Base-by-base conservation (phyloP, 805 yeast species). In the Debaryomyces tyrocola region DNA sequence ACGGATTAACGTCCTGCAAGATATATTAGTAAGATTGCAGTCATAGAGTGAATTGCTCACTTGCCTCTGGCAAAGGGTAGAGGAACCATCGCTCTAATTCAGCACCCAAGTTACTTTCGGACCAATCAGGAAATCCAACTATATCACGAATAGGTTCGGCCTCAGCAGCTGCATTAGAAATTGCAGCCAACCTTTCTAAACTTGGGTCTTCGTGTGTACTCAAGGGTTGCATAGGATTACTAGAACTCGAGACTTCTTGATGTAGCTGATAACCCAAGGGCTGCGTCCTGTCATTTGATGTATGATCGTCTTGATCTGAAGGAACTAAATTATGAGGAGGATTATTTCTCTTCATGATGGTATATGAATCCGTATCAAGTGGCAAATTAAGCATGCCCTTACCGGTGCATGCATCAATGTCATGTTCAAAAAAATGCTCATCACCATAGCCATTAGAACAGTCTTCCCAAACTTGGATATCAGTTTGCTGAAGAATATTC, bases 21-120 rank as follows among this genome's bases (percentile, higher is more conserved):
- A 21, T 21, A 21, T 21, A 21, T 21, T 21, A 6, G 27, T 21
- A 21, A 5, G 27, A 21, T 21, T 21, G 7, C 7, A 21, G 5
- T 24, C 20, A 24, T 24, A 39, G 10, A 4, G 10, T 11, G 42
- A 28, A 38, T 33, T 33, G 28, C 12, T 43, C 48, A 20, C 44
- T 47, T 9, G 36, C 21, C 20, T 50, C 53, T 4, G 49, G 45
- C 31, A 50, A 40, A 28, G 53, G 53, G 21, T 45, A 45, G 15
- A 50, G 45, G 28, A 50, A 50, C 53, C 53, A 50, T 10, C 53
- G 15, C 18, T 50, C 53, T 15, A 50, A 37, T 24, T 50, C 53
- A 12, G 53, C 53, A 7, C 50, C 53, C 21, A 50, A 38, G 29
- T 33, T 40, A 12, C 31, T 35, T 27, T 45, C 50, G 9, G 50